These are phyloP conservation scores for Metarhizium humberi DNA, from an alignment of 2,329 filamentous ascomycete species.

Conservation along the genomic window DNA sequence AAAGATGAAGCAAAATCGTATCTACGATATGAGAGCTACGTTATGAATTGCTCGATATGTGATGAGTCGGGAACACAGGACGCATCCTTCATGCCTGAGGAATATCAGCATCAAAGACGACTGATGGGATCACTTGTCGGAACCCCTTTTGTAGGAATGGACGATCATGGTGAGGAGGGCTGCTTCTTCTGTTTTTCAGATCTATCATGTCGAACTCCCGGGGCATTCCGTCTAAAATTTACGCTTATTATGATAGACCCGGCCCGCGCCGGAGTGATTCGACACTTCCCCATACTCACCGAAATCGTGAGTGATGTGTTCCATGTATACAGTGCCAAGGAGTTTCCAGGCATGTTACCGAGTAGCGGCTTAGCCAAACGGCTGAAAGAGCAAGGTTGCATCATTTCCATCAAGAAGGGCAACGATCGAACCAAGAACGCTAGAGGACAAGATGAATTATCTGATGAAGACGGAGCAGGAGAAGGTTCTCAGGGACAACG, in stretches of 20 bases:
- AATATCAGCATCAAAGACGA: conserved; percentile 62
- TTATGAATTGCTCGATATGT: conserved; percentile 70
- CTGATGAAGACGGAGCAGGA: conserved; percentile 10
- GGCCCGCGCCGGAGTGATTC: conserved; percentile 34
- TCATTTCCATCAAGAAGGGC: conserved; percentile 81
- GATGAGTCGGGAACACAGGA: conserved; percentile 59
- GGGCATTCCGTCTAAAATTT: conserved; percentile 67
- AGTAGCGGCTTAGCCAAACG: conserved; percentile 66
- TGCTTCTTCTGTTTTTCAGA: conserved; percentile 85
- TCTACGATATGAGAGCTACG: conserved; percentile 54
- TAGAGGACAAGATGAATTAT: conserved; percentile 8
- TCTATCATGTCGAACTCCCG: conserved; percentile 68
- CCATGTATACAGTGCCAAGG: conserved; percentile 73
- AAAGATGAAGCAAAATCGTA: conserved; percentile 41
- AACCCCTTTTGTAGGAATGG: conserved; percentile 65
- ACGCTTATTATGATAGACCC: conserved; percentile 64
- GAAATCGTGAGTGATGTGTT: conserved; percentile 60
- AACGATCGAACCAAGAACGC: conserved; percentile 48
- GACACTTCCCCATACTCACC: conserved; percentile 40
- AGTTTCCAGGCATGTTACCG: conserved; percentile 76
- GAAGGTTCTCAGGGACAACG: conserved; percentile 7
- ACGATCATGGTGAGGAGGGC: conserved; percentile 63
- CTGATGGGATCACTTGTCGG: conserved; percentile 74
- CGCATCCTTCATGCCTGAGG: conserved; percentile 61
- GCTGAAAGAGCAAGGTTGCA: conserved; percentile 69